Conservation (phyloP, 441 rosid genomes). For the Erysimum cheiri region DNA sequence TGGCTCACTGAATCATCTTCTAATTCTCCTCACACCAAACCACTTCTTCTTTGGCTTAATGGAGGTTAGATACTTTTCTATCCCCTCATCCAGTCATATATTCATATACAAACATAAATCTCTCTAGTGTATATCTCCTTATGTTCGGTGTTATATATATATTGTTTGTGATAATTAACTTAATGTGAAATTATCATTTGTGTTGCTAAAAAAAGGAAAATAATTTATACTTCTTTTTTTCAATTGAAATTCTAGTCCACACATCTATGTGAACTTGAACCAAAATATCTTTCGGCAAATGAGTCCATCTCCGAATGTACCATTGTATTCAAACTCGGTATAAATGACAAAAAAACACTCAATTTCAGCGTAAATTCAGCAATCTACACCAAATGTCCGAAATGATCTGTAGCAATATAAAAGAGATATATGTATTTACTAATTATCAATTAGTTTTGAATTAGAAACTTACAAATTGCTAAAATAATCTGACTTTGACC, state of each 20-base stretch:
- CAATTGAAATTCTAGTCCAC: neutral
- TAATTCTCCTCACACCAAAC: slow-evolving; percentile 54
- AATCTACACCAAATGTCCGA: neutral
- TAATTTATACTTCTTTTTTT: neutral
- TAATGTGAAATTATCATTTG: neutral
- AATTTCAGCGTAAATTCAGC: neutral
- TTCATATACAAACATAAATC: neutral
- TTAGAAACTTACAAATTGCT: neutral
- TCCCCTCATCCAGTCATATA: neutral
- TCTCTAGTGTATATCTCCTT: neutral
- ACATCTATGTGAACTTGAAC: neutral
- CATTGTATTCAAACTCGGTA: neutral
- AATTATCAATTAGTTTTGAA: neutral
- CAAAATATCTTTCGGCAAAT: neutral
- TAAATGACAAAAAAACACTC: neutral
- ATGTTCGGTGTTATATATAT: slow-evolving; percentile 4
- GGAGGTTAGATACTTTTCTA: slow-evolving; percentile 62
- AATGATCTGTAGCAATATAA: neutral
- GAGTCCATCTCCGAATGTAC: neutral
- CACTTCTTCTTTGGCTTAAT: slow-evolving; percentile 94
- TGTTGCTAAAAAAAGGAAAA: neutral
- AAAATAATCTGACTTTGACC: neutral
- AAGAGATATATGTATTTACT: no score
- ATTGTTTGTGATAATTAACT: neutral
- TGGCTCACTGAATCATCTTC: slow-evolving; percentile 79